These are phyloP conservation scores for Fusarium buharicum DNA, from an alignment of 2,329 filamentous ascomycete genomes.

Conservation along the genomic window DNA sequence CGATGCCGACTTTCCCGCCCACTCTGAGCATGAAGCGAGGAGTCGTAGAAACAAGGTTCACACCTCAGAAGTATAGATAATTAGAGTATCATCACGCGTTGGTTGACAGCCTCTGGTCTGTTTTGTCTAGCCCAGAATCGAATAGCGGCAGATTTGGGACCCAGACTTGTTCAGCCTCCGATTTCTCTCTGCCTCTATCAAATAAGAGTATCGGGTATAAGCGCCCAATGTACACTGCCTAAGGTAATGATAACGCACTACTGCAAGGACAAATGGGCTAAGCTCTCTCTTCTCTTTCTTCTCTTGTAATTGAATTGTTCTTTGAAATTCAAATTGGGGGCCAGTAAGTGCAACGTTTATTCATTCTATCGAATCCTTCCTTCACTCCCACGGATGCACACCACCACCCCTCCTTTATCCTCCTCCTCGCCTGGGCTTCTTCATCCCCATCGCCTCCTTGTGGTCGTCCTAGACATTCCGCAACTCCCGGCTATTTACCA, in stretches of 20 bases:
- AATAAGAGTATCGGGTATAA: neutral
- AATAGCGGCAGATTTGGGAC: conserved; percentile 5
- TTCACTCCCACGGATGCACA: neutral
- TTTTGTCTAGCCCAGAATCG: neutral
- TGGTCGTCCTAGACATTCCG: neutral
- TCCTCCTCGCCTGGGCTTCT: neutral
- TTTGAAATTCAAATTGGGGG: conserved; percentile 4
- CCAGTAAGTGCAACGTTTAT: conserved; percentile 6
- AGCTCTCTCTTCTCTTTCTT: neutral
- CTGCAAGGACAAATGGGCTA: conserved; percentile 20
- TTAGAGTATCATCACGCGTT: conserved; percentile 2
- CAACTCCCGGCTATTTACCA: no score
- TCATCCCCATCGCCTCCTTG: neutral
- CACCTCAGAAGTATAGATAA: conserved; percentile 32
- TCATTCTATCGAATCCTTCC: neutral
- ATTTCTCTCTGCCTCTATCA: neutral
- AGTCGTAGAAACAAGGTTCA: conserved; percentile 32
- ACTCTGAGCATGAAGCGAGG: neutral
- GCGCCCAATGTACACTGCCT: no score
- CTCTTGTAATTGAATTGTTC: neutral
- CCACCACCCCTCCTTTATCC: neutral
- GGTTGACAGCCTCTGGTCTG: conserved; percentile 9
- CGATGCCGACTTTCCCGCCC: neutral
- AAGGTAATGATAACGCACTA: neutral
- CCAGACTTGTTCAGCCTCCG: neutral